Percentiles rank a stretch among this genome's conserved stretches.
phyloP scores from a whole-genome alignment of 208 protist genomes.

The Trypanosoma melophagium region DNA sequence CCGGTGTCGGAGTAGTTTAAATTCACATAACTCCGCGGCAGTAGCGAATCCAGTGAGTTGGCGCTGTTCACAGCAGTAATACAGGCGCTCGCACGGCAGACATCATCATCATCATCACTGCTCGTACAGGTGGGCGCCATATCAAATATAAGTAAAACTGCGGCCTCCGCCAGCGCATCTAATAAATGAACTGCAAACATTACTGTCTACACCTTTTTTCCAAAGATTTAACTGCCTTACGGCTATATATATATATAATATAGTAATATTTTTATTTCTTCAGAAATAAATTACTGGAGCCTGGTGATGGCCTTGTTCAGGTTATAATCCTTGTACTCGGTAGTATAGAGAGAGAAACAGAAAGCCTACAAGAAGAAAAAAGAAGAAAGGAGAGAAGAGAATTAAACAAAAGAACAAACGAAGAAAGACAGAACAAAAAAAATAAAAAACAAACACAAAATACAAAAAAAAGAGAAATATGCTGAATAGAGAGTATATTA shows the following conservation, averaged over 20 bases:
- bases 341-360: slow-evolving; percentile 11
- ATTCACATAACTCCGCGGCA: background rate
- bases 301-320: background rate
- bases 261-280: background rate
- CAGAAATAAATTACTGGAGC: slow-evolving; percentile 8
- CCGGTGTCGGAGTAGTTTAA: background rate
- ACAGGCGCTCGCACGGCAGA: background rate
- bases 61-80: slow-evolving; percentile 2
- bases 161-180: slow-evolving; percentile 66
- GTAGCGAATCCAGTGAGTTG: slow-evolving; percentile 6
- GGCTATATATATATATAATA: background rate
- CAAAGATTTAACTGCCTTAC: background rate
- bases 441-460: background rate
- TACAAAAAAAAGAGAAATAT: background rate
- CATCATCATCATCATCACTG: slow-evolving; percentile 19
- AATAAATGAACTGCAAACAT: slow-evolving; percentile 66
- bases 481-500: slow-evolving; percentile 12
- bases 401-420: background rate
- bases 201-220: background rate
- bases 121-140: slow-evolving; percentile 30
- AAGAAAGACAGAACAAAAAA: too few species aligned
- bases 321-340: background rate
- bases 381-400: slow-evolving; percentile 8
- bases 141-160: slow-evolving; percentile 66
- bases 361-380: slow-evolving; percentile 5